These are phyloP conservation scores for Epichloe sp. DNA, from an alignment of 2,329 filamentous ascomycete species.

Conservation along the genomic window DNA sequence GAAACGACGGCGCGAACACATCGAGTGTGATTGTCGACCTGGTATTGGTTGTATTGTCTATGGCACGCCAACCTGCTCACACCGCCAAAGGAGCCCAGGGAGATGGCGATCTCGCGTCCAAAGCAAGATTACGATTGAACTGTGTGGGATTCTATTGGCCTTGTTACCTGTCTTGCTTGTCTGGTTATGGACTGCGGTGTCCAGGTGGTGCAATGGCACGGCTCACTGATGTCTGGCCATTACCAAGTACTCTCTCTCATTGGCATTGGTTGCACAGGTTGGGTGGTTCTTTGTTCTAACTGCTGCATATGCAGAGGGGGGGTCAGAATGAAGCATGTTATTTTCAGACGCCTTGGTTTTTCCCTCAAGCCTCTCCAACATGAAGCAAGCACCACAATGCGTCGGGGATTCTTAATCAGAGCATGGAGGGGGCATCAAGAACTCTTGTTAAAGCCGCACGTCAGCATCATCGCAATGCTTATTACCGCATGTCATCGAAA, in stretches of 20 bases:
- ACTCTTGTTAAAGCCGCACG: too few species aligned
- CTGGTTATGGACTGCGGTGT: not conserved
- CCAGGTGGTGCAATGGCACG: not conserved
- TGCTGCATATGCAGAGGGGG: too few species aligned
- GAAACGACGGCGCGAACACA: conserved; percentile 44
- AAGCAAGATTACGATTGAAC: conserved; percentile 29
- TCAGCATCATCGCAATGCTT: too few species aligned
- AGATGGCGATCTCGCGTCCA: conserved; percentile 31
- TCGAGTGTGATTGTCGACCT: conserved; percentile 46
- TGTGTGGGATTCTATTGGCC: conserved; percentile 35
- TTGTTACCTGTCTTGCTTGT: conserved; percentile 20
- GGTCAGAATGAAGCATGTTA: too few species aligned
- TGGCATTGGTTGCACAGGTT: too few species aligned
- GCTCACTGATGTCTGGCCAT: not conserved
- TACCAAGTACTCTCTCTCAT: not conserved
- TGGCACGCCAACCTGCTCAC: conserved; percentile 33
- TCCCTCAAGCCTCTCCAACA: too few species aligned
- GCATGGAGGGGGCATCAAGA: too few species aligned
- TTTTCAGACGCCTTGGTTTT: too few species aligned
- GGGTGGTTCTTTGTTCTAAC: too few species aligned
- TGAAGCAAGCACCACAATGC: too few species aligned
- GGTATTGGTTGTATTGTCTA: conserved; percentile 43
- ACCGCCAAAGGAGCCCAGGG: conserved; percentile 32
- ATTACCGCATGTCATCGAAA: too few species aligned
- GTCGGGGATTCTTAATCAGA: too few species aligned